These are phyloP conservation scores for Erythrophleum fordii DNA, from an alignment of 306 rosid genomes.

Conservation along the genomic window DNA sequence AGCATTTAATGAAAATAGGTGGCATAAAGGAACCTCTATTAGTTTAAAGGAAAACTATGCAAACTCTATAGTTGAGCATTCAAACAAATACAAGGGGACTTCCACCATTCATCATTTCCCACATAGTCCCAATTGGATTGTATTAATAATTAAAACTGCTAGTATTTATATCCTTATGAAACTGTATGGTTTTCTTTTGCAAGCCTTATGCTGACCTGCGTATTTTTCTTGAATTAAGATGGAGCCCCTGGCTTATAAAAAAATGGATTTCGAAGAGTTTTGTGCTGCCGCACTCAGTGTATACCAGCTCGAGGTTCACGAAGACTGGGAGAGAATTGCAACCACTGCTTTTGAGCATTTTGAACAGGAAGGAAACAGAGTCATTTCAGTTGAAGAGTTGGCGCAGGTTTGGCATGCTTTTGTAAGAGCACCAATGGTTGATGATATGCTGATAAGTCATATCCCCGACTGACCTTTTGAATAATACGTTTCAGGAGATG, in stretches of 20 bases:
- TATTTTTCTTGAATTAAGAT: conserved; percentile 58
- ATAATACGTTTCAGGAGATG: conserved; percentile 75
- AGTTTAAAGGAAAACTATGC: conserved; percentile 2
- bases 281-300: conserved; percentile 86
- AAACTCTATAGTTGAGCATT: not conserved
- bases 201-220: conserved; percentile 30
- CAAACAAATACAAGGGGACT: conserved; percentile 6
- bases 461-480: conserved; percentile 18
- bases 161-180: not conserved
- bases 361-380: conserved; percentile 79
- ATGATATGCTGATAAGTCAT: not conserved
- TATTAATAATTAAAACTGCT: not conserved
- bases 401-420: conserved; percentile 70
- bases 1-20: conserved; percentile 6
- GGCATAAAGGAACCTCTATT: conserved; percentile 26
- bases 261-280: conserved; percentile 88
- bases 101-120: not conserved
- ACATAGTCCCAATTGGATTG: conserved; percentile 20
- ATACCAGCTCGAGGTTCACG: conserved; percentile 91
- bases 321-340: conserved; percentile 84
- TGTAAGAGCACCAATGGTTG: not conserved
- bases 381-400: conserved; percentile 79
- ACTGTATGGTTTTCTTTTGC: conserved; percentile 16
- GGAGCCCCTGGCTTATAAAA: conserved; percentile 75
- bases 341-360: conserved; percentile 69